Evolutionary conservation across 1,284 basidiomycete genomes (phyloP), one percentile per base, ranked within the genome.

Genomic region (Cryptococcus depauperatus): DNA sequence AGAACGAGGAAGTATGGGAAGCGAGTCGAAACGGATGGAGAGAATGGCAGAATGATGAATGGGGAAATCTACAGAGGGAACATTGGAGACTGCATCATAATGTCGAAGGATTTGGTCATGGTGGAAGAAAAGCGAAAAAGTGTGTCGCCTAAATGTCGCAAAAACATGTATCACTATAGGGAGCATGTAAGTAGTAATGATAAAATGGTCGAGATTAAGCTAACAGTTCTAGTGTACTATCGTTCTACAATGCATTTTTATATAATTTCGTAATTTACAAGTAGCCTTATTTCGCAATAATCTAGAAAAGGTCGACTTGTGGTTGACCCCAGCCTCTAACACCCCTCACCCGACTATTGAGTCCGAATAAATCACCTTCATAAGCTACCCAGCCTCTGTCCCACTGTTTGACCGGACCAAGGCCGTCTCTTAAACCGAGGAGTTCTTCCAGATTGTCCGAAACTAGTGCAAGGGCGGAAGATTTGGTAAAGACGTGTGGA

Each of bases 371-470:
- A 26, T 53, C 47, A 25, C 48, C 47, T 29, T 47, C 37, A 42
- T 47, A 45, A n/a, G 51, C 48, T 11, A 47, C 51, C 51, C 51
- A 49, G 14, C 27, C 47, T 21, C 39, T 41, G 26, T 35, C 35
- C 8, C 32, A 18, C 27, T 40, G 37, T 28, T 34, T 41, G 16
- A 25, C 11, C 7, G 21, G 30, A 25, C 19, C 35, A 14, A 33
- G 26, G 14, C 7, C 23, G 13, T 52, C 47, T 13, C 52, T 33
- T 18, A 64, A 37, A 6, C 80, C 82, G 25, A 87, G 70, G 35
- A 89, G 68, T 38, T 75, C 75, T 54, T 84, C 81, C 4, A 86
- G 65, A 56, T 81, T 83, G 23, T 74, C 71, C 10, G 79, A 78
- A 10, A 78, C 80, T 28, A 84, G 69, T 3, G 77, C 76, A 37